phyloP scores from a whole-genome alignment of 2,329 filamentous ascomycete species.

The Alternaria viburni region DNA sequence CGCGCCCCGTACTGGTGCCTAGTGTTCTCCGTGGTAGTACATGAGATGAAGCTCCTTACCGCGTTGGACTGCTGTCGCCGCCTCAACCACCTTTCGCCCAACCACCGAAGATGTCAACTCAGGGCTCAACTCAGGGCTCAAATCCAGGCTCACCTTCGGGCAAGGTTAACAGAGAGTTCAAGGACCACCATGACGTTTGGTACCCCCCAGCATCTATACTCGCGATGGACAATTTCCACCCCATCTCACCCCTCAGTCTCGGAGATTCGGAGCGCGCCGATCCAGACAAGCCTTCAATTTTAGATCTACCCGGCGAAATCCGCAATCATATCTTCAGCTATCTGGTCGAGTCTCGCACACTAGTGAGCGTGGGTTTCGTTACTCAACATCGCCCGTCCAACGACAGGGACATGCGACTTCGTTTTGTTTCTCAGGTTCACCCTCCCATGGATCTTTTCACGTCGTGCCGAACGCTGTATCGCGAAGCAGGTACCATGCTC shows the following conservation, averaged over 20 bases:
- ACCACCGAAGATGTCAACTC: not conserved
- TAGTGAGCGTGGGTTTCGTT: not conserved
- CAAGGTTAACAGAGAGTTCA: not conserved
- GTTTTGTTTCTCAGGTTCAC: not conserved
- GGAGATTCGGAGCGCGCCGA: not conserved
- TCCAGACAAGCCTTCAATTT: not conserved
- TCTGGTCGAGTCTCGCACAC: not conserved
- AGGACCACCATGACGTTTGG: not conserved
- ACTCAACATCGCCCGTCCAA: not conserved
- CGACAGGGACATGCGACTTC: not conserved
- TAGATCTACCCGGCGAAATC: not conserved
- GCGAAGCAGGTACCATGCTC: not conserved
- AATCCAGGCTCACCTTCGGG: not conserved
- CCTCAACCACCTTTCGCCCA: not conserved
- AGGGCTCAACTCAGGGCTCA: not conserved
- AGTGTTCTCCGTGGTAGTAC: not conserved
- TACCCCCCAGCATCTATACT: not conserved
- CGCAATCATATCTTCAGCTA: not conserved
- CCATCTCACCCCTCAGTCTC: not conserved
- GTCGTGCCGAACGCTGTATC: not conserved
- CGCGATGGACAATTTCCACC: not conserved
- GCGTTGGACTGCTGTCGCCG: not conserved
- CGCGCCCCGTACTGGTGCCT: not conserved
- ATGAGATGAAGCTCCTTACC: fast-evolving
- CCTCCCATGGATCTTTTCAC: not conserved